Evolutionary conservation across 2,329 filamentous ascomycete genomes (phyloP).

Genomic region (Podosphaera leucotricha): DNA sequence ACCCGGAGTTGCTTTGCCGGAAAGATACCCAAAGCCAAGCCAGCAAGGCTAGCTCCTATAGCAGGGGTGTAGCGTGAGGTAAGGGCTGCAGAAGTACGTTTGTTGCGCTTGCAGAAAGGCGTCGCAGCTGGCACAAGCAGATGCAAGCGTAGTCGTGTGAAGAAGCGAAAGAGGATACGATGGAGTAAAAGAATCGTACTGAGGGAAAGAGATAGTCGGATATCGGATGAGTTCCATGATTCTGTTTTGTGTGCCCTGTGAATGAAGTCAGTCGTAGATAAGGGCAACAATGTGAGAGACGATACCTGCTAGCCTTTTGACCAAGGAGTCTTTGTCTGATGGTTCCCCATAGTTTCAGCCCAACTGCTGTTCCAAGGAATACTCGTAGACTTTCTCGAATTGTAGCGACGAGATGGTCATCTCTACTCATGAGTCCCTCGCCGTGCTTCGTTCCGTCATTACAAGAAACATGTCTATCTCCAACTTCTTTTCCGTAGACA

Average conservation of each 20-base stretch:
- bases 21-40: constrained; percentile 57
- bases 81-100: constrained; percentile 45
- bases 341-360: constrained; percentile 37
- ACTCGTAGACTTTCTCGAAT: constrained; percentile 48
- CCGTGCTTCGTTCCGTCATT: neutral
- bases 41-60: constrained; percentile 72
- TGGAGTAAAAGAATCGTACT: constrained; percentile 75
- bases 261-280: neutral
- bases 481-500: constrained; percentile 11
- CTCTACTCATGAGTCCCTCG: constrained; percentile 10
- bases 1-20: constrained; percentile 47
- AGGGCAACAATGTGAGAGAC: neutral
- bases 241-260: neutral
- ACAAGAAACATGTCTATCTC: constrained; percentile 6
- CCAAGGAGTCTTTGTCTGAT: constrained; percentile 24
- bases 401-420: constrained; percentile 47
- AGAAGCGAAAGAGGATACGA: constrained; percentile 73
- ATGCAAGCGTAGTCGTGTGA: constrained; percentile 53
- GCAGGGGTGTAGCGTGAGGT: constrained; percentile 71
- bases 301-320: constrained; percentile 13
- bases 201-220: constrained; percentile 60
- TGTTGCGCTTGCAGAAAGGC: constrained; percentile 66
- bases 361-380: constrained; percentile 38
- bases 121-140: constrained; percentile 58
- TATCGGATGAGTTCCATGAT: constrained; percentile 32